phyloP scores from a whole-genome alignment of 345 rosid species.

The Eucalyptus leucophloia region DNA sequence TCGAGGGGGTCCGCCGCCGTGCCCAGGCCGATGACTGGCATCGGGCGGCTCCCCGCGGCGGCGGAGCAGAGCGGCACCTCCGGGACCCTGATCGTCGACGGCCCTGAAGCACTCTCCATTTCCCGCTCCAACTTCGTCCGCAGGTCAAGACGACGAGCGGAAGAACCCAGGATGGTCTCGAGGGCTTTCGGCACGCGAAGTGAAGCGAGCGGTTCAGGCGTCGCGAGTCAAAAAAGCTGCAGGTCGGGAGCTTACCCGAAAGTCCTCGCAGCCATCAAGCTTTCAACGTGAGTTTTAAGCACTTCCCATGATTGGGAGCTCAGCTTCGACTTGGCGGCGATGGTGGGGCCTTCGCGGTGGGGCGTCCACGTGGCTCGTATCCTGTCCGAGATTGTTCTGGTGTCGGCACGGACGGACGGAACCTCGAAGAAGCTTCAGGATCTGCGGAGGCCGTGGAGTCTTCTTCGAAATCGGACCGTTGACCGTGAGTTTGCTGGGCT shows the following conservation, averaged over 20 bases:
- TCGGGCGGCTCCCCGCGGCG: not conserved
- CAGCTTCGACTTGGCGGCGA: not conserved
- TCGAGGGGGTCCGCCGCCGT: constrained; percentile 7
- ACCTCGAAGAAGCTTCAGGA: not conserved
- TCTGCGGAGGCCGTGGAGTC: not conserved
- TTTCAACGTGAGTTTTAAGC: not conserved
- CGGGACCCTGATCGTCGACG: constrained; percentile 4
- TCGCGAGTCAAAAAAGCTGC: not conserved
- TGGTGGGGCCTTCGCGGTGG: not conserved
- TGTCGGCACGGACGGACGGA: not conserved
- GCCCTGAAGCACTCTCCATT: not conserved
- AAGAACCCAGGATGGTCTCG: not conserved
- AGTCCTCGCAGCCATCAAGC: not conserved
- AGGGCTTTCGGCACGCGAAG: not conserved
- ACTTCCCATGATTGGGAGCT: not conserved
- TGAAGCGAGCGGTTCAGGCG: not conserved
- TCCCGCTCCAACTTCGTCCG: not conserved
- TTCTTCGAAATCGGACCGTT: not conserved
- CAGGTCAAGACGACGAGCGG: not conserved
- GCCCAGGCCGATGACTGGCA: constrained; percentile 21
- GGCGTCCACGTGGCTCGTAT: not conserved
- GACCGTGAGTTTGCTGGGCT: not conserved
- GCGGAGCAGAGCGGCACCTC: constrained; percentile 1
- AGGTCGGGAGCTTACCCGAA: not conserved
- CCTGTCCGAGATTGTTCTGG: not conserved